Evolutionary conservation across 306 rosid genomes (phyloP), one percentile per base, ranked within the genome.

Genomic region (Fragaria nilgerrensis): DNA sequence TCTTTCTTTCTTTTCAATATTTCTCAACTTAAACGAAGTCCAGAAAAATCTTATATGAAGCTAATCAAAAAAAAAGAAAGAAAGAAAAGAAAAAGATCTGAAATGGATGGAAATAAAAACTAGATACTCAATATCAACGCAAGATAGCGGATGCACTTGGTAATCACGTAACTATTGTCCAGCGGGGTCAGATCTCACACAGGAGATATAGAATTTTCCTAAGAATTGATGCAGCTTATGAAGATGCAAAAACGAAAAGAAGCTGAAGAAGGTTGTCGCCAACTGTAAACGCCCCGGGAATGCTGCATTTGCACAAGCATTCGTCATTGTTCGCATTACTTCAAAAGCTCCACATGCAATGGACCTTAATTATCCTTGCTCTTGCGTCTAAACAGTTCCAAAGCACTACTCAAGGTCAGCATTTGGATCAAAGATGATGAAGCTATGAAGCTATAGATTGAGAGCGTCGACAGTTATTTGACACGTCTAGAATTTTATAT

Each of bases 281-380:
- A 64, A 79, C 65, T 85, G 85, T 72, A 77, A 56, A 79, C 85
- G 65, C 80, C 86, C 86, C 16, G 87, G 85, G 36, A 83, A 70
- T 84, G 86, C 87, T 68, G 73, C 89, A 77, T 94, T 92, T 87
- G 97, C 93, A 47, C 82, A 85, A 78, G 88, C 87, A 77, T 77
- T 86, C 50, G 96, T 90, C 86, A 82, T 94, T 83, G 93, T 94
- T 83, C 91, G 79, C n/a, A 86, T 92, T 87, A 81, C 92, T 72
- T 87, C 93, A 74, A 84, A 89, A 97, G 88, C 87, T 77, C 97
- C 97, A 32, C 75, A 76, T 68, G 88, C 80, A 52, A 84, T 89
- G 97, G 96, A 89, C 89, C 34, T 94, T n/a, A n/a, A n/a, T n/a
- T 78, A 76, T 94, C 82, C 91, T 94, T 5, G 97, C 97, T 15